Conservation (phyloP, 257 asterid genomes). For the Nicotiana otophora region DNA sequence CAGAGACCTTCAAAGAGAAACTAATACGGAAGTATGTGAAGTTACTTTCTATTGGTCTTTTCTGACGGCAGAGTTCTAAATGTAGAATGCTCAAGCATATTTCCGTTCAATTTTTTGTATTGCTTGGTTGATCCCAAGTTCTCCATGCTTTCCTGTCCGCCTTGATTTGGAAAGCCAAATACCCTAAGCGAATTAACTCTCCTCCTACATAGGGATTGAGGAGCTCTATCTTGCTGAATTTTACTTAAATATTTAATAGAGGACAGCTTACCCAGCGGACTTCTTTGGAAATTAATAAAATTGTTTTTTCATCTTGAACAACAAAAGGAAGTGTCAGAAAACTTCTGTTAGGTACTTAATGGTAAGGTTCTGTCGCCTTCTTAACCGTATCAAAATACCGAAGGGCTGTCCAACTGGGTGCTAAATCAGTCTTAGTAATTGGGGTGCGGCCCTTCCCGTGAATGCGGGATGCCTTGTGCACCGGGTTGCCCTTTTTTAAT, state of each 20-base stretch:
- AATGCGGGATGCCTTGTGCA: too few species aligned
- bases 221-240: not conserved
- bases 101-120: not conserved
- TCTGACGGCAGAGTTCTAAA: not conserved
- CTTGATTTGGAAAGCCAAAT: not conserved
- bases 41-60: not conserved
- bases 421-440: not conserved
- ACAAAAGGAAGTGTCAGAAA: not conserved
- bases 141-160: not conserved
- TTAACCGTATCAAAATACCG: not conserved
- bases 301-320: not conserved
- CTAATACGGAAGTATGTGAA: not conserved
- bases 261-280: not conserved
- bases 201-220: not conserved
- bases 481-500: too few species aligned
- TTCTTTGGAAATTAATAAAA: not conserved
- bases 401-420: not conserved
- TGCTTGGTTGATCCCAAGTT: not conserved
- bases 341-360: constrained; percentile 2
- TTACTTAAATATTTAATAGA: not conserved
- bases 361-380: not conserved
- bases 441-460: not conserved
- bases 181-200: not conserved
- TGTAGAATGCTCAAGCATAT: not conserved
- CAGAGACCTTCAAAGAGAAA: not conserved